Percentiles rank a stretch among this genome's conserved stretches.
phyloP scores from a whole-genome alignment of 768 basidiomycete genomes.

The Mycena albidolilacea region DNA sequence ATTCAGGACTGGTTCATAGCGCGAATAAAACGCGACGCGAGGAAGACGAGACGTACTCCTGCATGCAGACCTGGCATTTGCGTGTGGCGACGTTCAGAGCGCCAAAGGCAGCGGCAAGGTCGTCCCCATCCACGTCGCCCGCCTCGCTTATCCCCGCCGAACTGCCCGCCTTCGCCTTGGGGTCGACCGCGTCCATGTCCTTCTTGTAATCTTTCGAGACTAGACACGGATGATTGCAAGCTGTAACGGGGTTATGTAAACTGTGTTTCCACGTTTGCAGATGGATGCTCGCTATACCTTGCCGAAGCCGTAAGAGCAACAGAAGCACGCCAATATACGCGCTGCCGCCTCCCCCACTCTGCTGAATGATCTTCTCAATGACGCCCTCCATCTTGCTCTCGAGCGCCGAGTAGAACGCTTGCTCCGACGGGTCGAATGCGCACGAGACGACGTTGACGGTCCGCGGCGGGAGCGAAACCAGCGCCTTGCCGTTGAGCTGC shows the following conservation, averaged over 20 bases:
- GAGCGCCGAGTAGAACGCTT: conserved; percentile 82
- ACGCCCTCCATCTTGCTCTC: conserved; percentile 76
- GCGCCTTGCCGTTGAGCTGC: conserved; percentile 80
- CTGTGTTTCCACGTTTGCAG: not conserved
- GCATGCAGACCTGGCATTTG: conserved; percentile 87
- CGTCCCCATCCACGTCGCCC: conserved; percentile 73
- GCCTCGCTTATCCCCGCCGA: conserved; percentile 60
- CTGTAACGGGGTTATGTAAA: conserved; percentile 54
- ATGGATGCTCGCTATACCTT: conserved; percentile 67
- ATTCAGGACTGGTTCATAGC: not conserved
- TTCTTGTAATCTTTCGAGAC: conserved; percentile 82
- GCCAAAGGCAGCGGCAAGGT: conserved; percentile 81
- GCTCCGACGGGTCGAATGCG: conserved; percentile 82
- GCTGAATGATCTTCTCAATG: conserved; percentile 77
- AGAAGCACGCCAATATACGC: conserved; percentile 81
- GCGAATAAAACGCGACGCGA: conserved; percentile 4
- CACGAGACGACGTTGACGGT: conserved; percentile 81
- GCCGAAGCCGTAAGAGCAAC: conserved; percentile 85
- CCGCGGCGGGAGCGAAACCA: conserved; percentile 86
- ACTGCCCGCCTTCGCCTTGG: conserved; percentile 58
- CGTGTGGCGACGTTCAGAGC: conserved; percentile 73
- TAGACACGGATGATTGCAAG: conserved; percentile 91
- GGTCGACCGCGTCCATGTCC: conserved; percentile 85
- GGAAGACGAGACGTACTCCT: conserved; percentile 62
- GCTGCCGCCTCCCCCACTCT: conserved; percentile 63